Evolutionary conservation across 331 rosid species (phyloP).

Genomic region (Prunus yedoensis): DNA sequence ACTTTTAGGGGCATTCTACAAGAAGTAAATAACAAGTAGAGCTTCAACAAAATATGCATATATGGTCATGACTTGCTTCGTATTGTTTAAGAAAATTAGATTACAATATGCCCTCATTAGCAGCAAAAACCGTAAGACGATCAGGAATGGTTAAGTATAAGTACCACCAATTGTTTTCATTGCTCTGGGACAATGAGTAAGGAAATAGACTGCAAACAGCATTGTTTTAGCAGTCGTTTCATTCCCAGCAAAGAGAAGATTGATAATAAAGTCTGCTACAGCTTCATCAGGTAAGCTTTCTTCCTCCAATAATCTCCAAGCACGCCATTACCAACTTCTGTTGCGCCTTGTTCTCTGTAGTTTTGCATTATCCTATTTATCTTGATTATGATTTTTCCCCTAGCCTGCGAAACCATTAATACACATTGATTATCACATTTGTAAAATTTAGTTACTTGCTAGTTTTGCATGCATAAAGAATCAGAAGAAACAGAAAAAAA

Average conservation of each 20-base stretch:
- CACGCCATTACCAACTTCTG: conserved; percentile 44
- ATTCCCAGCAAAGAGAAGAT: conserved; percentile 92
- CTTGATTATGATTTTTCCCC: conserved; percentile 71
- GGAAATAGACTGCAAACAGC: conserved; percentile 89
- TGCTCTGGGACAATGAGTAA: conserved; percentile 77
- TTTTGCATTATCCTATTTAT: conserved; percentile 60
- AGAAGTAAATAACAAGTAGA: too few species aligned
- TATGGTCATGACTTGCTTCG: background rate
- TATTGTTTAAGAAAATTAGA: background rate
- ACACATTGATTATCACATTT: background rate
- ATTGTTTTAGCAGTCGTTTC: conserved; percentile 95
- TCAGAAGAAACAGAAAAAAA: too few species aligned
- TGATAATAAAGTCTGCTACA: conserved; percentile 83
- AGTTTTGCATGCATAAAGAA: too few species aligned
- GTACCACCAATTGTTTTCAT: conserved; percentile 65
- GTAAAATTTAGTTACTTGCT: background rate
- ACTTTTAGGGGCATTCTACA: too few species aligned
- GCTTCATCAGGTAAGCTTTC: conserved; percentile 71
- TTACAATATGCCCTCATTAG: background rate
- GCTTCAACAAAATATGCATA: too few species aligned
- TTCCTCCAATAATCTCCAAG: conserved; percentile 74
- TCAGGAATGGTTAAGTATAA: background rate
- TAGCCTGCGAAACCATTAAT: conserved; percentile 50
- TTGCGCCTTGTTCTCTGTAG: conserved; percentile 44
- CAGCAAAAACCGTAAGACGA: background rate